These are phyloP conservation scores for Globisporangium heterothallicum DNA, from an alignment of 352 stramenopile genomes.

Conservation along the genomic window DNA sequence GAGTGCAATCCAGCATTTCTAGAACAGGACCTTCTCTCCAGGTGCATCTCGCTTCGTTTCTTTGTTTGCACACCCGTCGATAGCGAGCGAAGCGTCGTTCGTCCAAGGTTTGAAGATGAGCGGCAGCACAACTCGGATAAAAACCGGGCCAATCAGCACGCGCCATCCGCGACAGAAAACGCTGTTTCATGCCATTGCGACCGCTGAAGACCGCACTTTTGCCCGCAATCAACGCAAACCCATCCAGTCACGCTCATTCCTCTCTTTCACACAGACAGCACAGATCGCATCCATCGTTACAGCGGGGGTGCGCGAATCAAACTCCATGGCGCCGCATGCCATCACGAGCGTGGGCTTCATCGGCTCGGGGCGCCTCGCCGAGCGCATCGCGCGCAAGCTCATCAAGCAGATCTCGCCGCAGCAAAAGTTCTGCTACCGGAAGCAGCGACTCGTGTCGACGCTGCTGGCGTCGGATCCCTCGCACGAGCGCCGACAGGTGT, in stretches of 20 bases:
- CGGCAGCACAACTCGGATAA: neutral
- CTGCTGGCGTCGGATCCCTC: constrained; percentile 60
- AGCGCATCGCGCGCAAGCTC: constrained; percentile 54
- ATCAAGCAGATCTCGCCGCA: constrained; percentile 55
- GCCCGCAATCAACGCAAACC: constrained; percentile 5
- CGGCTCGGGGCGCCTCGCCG: constrained; percentile 56
- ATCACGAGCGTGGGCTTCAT: constrained; percentile 72
- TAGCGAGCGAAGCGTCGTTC: no score
- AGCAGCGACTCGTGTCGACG: constrained; percentile 65
- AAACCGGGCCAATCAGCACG: constrained; percentile 9
- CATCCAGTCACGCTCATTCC: neutral
- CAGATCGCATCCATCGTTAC: neutral
- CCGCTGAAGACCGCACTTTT: constrained; percentile 1
- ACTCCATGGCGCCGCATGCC: constrained; percentile 15
- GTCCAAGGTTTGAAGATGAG: constrained; percentile 8
- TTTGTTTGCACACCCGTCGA: no score
- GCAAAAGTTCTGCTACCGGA: constrained; percentile 68
- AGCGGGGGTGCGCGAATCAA: no score
- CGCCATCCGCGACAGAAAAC: constrained; percentile 1
- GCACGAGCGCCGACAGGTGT: constrained; percentile 49
- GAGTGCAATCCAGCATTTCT: no score
- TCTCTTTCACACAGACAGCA: neutral
- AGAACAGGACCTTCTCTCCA: neutral
- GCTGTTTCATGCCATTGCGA: constrained; percentile 3
- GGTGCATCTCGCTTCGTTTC: no score